Evolutionary conservation across 2,329 filamentous ascomycete species (phyloP).

Genomic region (Harringtonia lauricola): DNA sequence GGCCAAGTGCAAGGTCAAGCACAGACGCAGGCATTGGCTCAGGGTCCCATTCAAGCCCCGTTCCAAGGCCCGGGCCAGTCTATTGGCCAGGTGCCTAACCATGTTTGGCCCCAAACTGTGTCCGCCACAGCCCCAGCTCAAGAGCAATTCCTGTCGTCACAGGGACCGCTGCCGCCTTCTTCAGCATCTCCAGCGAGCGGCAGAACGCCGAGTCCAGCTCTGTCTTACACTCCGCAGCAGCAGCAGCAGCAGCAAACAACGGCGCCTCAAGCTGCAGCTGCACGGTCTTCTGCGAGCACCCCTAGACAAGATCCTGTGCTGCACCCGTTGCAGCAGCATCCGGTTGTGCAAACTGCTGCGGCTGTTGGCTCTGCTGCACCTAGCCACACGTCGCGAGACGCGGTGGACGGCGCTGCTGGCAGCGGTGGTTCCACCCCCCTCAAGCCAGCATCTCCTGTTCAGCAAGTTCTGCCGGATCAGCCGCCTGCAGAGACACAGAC

Average conservation of each 20-base stretch:
- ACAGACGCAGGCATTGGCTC: background rate
- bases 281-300: background rate
- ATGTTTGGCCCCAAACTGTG: too few relatives aligned
- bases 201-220: too few relatives aligned
- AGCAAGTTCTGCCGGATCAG: too few relatives aligned
- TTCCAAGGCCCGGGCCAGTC: too few relatives aligned
- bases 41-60: background rate
- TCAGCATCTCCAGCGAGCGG: too few relatives aligned
- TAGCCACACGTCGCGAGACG: too few relatives aligned
- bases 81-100: too few relatives aligned
- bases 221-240: background rate
- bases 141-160: background rate
- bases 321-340: conserved; percentile 9
- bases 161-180: too few relatives aligned
- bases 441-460: too few relatives aligned
- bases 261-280: background rate
- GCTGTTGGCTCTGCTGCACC: background rate
- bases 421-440: too few relatives aligned
- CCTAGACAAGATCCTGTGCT: background rate
- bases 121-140: too few relatives aligned
- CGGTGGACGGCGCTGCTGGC: background rate
- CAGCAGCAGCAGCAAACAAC: background rate
- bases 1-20: background rate
- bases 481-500: too few relatives aligned
- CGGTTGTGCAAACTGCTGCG: background rate